Percentiles rank a stretch among this genome's conserved stretches.
Evolutionary conservation across 331 rosid species (phyloP).

Genomic region (Acacia pycnantha): DNA sequence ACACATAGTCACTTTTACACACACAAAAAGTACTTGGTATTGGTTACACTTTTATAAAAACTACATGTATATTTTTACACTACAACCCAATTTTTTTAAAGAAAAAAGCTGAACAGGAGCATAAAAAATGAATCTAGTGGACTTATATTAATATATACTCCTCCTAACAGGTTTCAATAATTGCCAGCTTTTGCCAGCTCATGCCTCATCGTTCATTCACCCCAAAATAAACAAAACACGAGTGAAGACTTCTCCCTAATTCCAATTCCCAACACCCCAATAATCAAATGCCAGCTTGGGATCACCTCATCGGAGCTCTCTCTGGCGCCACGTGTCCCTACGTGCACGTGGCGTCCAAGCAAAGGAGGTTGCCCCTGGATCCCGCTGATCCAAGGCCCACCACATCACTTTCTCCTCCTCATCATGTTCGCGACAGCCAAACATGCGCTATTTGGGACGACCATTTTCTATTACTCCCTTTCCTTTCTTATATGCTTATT

Average conservation of each 20-base stretch:
- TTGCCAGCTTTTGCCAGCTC: slow-evolving; percentile 64
- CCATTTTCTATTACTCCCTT: background rate
- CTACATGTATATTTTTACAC: too few species aligned
- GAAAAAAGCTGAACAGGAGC: background rate
- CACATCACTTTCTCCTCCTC: background rate
- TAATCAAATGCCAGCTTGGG: background rate
- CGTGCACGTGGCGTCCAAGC: background rate
- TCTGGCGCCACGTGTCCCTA: background rate
- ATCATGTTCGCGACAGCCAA: slow-evolving; percentile 17
- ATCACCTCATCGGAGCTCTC: background rate
- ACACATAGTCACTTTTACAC: too few species aligned
- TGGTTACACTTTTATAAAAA: too few species aligned
- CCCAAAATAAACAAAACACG: background rate
- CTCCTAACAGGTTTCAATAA: background rate
- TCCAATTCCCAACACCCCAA: background rate
- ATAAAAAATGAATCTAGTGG: background rate
- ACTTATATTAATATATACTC: background rate
- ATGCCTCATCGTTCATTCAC: background rate
- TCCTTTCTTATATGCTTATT: background rate
- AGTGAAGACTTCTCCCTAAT: background rate
- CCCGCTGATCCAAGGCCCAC: background rate
- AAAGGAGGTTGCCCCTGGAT: background rate
- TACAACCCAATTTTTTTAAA: too few species aligned
- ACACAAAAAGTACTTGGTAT: too few species aligned
- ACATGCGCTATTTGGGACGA: slow-evolving; percentile 16